These are phyloP conservation scores for Paramyrothecium roridum DNA, from an alignment of 2,329 filamentous ascomycete species.

Conservation along the genomic window DNA sequence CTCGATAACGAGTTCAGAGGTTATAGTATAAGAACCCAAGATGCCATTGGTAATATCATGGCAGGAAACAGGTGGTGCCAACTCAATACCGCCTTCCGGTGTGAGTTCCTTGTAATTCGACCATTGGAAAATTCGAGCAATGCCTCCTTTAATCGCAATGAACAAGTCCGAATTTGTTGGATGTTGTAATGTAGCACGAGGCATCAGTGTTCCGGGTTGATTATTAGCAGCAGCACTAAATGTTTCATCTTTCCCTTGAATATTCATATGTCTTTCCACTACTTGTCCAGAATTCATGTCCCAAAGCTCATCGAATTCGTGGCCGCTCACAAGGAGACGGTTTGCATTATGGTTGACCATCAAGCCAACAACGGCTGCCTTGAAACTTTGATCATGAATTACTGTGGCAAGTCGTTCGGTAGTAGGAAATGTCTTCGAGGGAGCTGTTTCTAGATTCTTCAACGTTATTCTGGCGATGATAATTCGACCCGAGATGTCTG, in stretches of 20 bases:
- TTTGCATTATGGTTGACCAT: not conserved
- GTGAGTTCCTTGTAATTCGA: not conserved
- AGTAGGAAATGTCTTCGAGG: not conserved
- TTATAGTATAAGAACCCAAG: not conserved
- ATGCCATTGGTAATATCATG: not conserved
- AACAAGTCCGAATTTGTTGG: not conserved
- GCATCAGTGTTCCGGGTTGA: not conserved
- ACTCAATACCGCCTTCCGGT: not conserved
- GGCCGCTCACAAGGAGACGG: not conserved
- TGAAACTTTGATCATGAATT: not conserved
- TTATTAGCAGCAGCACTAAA: not conserved
- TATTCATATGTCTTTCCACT: not conserved
- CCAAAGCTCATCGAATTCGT: not conserved
- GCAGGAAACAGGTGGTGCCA: not conserved
- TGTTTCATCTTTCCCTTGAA: not conserved
- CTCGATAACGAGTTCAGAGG: not conserved
- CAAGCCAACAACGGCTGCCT: not conserved
- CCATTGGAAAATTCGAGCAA: not conserved
- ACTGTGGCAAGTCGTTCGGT: not conserved
- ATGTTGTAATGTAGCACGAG: not conserved
- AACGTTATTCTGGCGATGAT: not conserved
- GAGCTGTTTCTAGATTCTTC: not conserved
- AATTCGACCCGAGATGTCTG: not conserved
- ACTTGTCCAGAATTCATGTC: not conserved
- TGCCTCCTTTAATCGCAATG: not conserved